Conservation (phyloP, 1,284 basidiomycete genomes). For the Lignosus rhinocerotis region DNA sequence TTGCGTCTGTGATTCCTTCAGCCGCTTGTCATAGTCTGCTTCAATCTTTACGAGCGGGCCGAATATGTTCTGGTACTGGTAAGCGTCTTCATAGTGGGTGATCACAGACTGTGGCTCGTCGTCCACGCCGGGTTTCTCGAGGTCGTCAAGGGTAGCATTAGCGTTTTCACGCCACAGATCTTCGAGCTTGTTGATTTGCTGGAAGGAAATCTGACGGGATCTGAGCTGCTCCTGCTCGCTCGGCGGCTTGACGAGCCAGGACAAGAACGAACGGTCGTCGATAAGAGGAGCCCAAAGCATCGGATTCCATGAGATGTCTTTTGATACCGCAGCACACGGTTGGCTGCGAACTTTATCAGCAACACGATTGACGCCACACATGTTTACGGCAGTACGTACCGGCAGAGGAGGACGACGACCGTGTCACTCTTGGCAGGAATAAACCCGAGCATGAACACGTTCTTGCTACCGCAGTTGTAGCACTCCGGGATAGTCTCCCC, state of each 20-base stretch:
- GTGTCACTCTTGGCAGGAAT: conserved; percentile 99
- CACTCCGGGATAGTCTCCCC: conserved; percentile 98
- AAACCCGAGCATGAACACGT: conserved; percentile 98
- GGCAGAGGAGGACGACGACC: conserved; percentile 96
- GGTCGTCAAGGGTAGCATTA: conserved; percentile 91
- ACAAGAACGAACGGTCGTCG: conserved; percentile 96
- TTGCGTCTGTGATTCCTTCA: conserved; percentile 99
- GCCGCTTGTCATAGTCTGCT: conserved; percentile 96
- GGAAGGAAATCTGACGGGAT: conserved; percentile 94
- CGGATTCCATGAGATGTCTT: conserved; percentile 99
- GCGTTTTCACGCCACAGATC: conserved; percentile 98
- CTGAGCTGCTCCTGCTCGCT: conserved; percentile 94
- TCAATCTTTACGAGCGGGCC: conserved; percentile 99
- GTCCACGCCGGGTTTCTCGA: conserved; percentile 95
- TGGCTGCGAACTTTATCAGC: conserved; percentile 54
- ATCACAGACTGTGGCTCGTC: conserved; percentile 94
- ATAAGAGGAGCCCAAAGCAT: conserved; percentile 98
- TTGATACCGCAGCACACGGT: conserved; percentile 96
- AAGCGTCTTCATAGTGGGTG: conserved; percentile 94
- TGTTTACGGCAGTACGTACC: conserved; percentile 50
- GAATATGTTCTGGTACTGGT: conserved; percentile 99
- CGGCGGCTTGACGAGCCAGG: conserved; percentile 98
- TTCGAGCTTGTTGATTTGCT: conserved; percentile 96
- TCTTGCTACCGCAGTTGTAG: conserved; percentile 99
- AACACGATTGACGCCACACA: background rate